Evolutionary conservation across 2,329 filamentous ascomycete species (phyloP).

Genomic region (Arthrobotrys sinensis): DNA sequence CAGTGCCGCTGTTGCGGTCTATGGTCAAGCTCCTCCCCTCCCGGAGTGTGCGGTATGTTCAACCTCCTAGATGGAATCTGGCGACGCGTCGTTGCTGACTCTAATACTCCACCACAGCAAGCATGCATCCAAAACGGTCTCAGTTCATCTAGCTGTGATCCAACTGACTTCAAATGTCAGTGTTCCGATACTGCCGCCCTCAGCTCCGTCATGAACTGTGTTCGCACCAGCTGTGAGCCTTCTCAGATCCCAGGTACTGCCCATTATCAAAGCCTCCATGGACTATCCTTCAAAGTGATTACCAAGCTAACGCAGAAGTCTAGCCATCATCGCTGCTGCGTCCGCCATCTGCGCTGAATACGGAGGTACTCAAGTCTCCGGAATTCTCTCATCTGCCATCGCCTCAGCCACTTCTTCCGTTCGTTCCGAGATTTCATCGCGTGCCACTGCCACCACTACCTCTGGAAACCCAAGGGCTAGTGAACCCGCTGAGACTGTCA

Average conservation of each 20-base stretch:
- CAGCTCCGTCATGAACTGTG: conserved; percentile 35
- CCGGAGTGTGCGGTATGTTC: conserved; percentile 53
- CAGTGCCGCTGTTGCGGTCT: conserved; percentile 12
- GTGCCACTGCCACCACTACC: neutral
- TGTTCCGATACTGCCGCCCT: conserved; percentile 45
- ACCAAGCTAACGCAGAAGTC: neutral
- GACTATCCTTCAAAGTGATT: neutral
- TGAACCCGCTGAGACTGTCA: neutral
- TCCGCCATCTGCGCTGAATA: conserved; percentile 41
- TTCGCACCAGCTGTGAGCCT: conserved; percentile 27
- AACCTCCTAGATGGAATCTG: neutral
- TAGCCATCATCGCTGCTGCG: conserved; percentile 52
- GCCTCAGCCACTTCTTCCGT: neutral
- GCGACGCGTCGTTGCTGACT: neutral
- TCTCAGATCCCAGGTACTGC: conserved; percentile 39
- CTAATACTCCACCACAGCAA: conserved; percentile 15
- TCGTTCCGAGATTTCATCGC: conserved; percentile 22
- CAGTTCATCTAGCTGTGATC: conserved; percentile 45
- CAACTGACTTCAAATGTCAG: conserved; percentile 44
- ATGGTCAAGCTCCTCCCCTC: conserved; percentile 31
- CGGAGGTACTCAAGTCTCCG: conserved; percentile 11
- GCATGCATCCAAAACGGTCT: conserved; percentile 44
- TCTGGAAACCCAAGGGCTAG: conserved; percentile 2
- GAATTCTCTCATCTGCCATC: conserved; percentile 22
- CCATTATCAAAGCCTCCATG: neutral